Conservation (phyloP, 768 basidiomycete species). For the Lactifluus piperatus region DNA sequence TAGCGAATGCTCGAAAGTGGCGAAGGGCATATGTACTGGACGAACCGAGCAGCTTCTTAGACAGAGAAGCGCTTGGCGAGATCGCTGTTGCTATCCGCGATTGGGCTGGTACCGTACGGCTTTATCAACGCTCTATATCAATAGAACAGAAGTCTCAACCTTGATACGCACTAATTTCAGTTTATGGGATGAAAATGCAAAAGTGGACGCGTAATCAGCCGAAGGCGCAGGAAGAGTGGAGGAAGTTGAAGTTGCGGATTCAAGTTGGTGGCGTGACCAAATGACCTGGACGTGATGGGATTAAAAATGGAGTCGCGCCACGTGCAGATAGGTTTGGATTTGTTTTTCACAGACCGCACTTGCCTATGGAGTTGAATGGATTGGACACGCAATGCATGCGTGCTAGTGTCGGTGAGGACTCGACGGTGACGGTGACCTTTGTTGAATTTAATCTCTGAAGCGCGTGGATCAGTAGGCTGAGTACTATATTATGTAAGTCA, state of each 20-base stretch:
- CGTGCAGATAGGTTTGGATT: no score
- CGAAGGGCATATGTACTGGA: slow-evolving; percentile 65
- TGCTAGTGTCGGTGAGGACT: slow-evolving; percentile 16
- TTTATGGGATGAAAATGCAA: slow-evolving; percentile 70
- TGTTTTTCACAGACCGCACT: no score
- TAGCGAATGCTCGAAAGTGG: slow-evolving; percentile 13
- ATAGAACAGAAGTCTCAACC: slow-evolving; percentile 27
- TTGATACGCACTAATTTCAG: slow-evolving; percentile 26
- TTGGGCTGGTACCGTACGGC: slow-evolving; percentile 86
- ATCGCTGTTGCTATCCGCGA: slow-evolving; percentile 91
- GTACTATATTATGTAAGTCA: slow-evolving; percentile 2
- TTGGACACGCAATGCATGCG: no score
- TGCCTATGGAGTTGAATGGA: no score
- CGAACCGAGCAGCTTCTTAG: slow-evolving; percentile 95
- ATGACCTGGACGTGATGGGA: no score
- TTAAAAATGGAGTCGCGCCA: no score
- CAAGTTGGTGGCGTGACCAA: no score
- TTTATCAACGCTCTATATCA: slow-evolving; percentile 75
- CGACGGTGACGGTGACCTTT: not conserved
- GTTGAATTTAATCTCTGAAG: slow-evolving; percentile 6
- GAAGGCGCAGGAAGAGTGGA: slow-evolving; percentile 83
- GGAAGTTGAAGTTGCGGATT: slow-evolving; percentile 62
- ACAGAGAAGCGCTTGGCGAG: slow-evolving; percentile 91
- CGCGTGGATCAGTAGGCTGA: slow-evolving; percentile 14
- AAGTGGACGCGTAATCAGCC: slow-evolving; percentile 83